Evolutionary conservation across 2,329 filamentous ascomycete species (phyloP).

Genomic region (Teratosphaeriaceae sp.): DNA sequence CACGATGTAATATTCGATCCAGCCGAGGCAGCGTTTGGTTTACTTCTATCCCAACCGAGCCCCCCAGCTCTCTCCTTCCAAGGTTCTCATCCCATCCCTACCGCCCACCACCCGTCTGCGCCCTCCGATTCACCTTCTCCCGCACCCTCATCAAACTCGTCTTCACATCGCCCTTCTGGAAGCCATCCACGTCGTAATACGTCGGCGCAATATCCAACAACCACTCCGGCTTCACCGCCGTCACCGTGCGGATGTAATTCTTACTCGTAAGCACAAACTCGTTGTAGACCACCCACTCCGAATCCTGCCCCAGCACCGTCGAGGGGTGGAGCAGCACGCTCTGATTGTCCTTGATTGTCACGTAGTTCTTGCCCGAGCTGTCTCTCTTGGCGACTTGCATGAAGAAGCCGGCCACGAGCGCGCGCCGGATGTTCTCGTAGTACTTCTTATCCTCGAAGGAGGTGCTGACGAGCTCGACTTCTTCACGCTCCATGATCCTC

Average conservation of each 20-base stretch:
- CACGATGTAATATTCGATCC: too few species aligned
- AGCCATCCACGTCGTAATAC: constrained; percentile 82
- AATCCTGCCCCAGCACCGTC: constrained; percentile 79
- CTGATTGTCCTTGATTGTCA: constrained; percentile 95
- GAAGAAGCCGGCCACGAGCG: constrained; percentile 92
- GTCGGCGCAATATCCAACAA: constrained; percentile 85
- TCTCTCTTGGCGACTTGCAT: constrained; percentile 99
- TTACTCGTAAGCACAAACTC: constrained; percentile 97
- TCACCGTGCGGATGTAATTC: constrained; percentile 95
- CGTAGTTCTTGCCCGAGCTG: constrained; percentile 79
- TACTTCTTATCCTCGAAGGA: constrained; percentile 93
- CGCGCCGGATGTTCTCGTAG: constrained; percentile 93
- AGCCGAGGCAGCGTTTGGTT: too few species aligned
- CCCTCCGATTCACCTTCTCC: constrained; percentile 47
- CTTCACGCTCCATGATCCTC: constrained; percentile 92
- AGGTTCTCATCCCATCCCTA: too few species aligned
- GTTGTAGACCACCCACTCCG: constrained; percentile 96
- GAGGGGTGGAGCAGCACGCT: constrained; percentile 88
- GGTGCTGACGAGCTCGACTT: constrained; percentile 79
- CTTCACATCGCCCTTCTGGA: constrained; percentile 81
- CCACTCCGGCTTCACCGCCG: constrained; percentile 89
- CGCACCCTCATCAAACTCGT: constrained; percentile 50
- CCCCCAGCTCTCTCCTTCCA: too few species aligned
- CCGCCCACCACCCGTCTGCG: background rate
- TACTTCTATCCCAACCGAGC: too few species aligned